Evolutionary conservation across 768 basidiomycete genomes (phyloP), one percentile per base, ranked within the genome.

Genomic region (Agaricus blazei): DNA sequence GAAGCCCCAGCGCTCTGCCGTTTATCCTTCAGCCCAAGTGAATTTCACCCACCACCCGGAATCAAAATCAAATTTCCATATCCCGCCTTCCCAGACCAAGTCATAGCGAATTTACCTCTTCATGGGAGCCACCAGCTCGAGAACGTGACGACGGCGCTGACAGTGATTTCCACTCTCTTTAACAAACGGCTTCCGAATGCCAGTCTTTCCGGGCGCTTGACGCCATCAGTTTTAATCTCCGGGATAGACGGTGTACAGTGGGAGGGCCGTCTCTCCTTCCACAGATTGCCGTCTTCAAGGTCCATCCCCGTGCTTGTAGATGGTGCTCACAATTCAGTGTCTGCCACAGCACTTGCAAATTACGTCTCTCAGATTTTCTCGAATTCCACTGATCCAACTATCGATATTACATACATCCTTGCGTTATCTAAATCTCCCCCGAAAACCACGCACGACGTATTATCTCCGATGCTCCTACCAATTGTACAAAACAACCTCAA

Each of bases 401-500:
- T 72, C 54, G 78, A 68, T 9, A 67, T 88, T 34, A 87, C 87
- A 0, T 96, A 84, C 66, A 76, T 98, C 62, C 70, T 98, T 43
- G 83, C 80, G 1, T 76, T 98, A 38, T 98, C 96, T 0, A 77
- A 88, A 60, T 93, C 94, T 0, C 93, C 91, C 5, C 87, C 89
- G 0, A 97, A 96, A 70, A 83, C 84, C 0, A 85, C 91, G 1
- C 64, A 71, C 3, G 79, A 90, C 51, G 93, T 88, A 0, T 74
- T 96, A 15, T 67, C 72, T 2, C 88, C 88, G 0, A 73, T 98
- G 9, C 67, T 96, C 7, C 72, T 2, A 69, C 6, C 51, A 64
- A 7, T 63, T 63, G 1, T 51, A 26, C 23, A 23, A n/a, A 19
- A 58, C 74, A 29, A 59, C 63, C 4, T 28, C 19, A 45, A 12